These are phyloP conservation scores for Macrotyloma uniflorum DNA, from an alignment of 306 rosid genomes.

Conservation along the genomic window DNA sequence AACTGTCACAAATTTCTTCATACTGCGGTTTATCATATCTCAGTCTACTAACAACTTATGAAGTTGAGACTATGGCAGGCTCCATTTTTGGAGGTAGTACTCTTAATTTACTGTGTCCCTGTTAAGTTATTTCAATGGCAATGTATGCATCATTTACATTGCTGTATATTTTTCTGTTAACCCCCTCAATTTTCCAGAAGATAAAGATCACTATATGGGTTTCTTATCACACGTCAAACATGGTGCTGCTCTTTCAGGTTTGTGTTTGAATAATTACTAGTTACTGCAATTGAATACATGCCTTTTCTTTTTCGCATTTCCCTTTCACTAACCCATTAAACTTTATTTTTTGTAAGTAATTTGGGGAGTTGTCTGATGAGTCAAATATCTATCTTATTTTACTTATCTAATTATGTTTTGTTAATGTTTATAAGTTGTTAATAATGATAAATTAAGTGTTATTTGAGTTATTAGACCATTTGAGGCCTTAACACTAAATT, in stretches of 20 bases:
- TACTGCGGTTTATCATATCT: constrained; percentile 81
- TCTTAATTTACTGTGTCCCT: constrained; percentile 19
- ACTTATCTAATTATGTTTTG: no score
- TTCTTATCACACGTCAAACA: constrained; percentile 70
- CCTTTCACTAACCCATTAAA: constrained; percentile 18
- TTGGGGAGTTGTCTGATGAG: constrained; percentile 81
- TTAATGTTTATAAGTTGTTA: no score
- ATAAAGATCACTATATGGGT: constrained; percentile 56
- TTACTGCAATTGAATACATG: constrained; percentile 22
- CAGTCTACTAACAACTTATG: constrained; percentile 63
- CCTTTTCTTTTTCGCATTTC: constrained; percentile 34
- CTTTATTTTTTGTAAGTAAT: constrained; percentile 55
- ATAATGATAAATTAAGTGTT: no score
- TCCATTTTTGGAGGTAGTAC: constrained; percentile 60
- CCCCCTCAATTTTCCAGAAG: constrained; percentile 48
- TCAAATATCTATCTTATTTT: no score
- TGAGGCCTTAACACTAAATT: no score
- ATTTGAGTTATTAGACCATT: no score
- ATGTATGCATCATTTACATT: constrained; percentile 1
- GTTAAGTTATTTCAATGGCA: constrained; percentile 23
- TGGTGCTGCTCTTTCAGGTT: constrained; percentile 88
- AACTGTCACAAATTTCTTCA: constrained; percentile 63
- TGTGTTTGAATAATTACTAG: constrained; percentile 34
- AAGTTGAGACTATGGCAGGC: constrained; percentile 57
- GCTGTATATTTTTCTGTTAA: not conserved